A percentile compares a stretch with the other conserved stretches of the same genome.
Evolutionary conservation across 352 stramenopile genomes (phyloP).

Genomic region (Aphanomyces cochlioides): DNA sequence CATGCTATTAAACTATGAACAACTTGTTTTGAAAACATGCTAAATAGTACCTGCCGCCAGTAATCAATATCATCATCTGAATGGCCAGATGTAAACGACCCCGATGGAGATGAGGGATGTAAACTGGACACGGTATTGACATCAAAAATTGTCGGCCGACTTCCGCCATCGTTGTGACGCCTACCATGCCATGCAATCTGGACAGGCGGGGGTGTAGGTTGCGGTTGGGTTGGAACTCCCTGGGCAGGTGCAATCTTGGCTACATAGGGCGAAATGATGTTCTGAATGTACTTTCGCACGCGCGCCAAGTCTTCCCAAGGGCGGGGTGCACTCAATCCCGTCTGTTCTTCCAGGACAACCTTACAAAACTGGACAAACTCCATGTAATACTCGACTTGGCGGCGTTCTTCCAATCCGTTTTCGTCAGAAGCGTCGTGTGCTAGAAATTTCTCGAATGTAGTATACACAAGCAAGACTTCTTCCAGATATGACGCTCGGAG

Average conservation of each 20-base stretch:
- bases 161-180: slow-evolving; percentile 12
- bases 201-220: not conserved
- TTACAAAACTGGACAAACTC: slow-evolving; percentile 28
- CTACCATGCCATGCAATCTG: slow-evolving; percentile 19
- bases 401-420: not conserved
- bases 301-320: slow-evolving; percentile 28
- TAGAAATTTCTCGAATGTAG: slow-evolving; percentile 8
- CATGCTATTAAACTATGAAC: slow-evolving; percentile 19
- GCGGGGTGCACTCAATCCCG: not conserved
- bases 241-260: slow-evolving; percentile 15
- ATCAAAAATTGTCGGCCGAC: slow-evolving; percentile 5
- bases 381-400: slow-evolving; percentile 9
- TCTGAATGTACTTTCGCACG: slow-evolving; percentile 29
- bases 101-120: slow-evolving; percentile 3
- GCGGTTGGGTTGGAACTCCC: not conserved
- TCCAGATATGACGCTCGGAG: slow-evolving; percentile 24
- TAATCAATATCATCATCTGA: slow-evolving; percentile 21
- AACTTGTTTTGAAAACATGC: not conserved
- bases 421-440: not conserved
- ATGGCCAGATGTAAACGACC: slow-evolving; percentile 12
- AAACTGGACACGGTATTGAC: not conserved
- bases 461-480: slow-evolving; percentile 15
- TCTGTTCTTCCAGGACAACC: slow-evolving; percentile 20
- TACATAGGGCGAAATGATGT: slow-evolving; percentile 21
- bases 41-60: slow-evolving; percentile 24